Evolutionary conservation across 1,284 basidiomycete genomes (phyloP), one percentile per base, ranked within the genome.

Genomic region (Hypsizygus ulmarius): DNA sequence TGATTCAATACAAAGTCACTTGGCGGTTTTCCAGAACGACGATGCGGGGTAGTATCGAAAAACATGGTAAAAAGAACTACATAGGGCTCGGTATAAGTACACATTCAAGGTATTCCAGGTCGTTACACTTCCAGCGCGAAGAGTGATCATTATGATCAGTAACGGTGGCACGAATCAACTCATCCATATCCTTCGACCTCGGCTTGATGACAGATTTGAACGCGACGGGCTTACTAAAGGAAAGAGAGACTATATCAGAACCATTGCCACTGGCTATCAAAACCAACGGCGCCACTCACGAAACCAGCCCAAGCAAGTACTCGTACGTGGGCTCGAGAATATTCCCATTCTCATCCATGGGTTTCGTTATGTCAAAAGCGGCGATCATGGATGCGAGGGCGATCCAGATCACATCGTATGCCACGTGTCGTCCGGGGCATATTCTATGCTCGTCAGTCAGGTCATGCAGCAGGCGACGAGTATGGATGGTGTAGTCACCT

Each of bases 381-480:
- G 68, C 59, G 10, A 75, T 44, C 1, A 73, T 52, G 2, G 67
- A 70, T 0, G 69, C 70, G 9, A 70, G 50, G 2, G 65, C 61
- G 33, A 74, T 65, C 66, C 68, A 74, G 14, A 73, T 44, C 12
- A 68, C 59, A 1, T 64, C 62, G 29, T 57, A 51, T 0, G 71
- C 72, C 38, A 75, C 59, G 47, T 69, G 61, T 18, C 64, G 55
- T 8, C 72, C 73, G 3, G 72, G 68, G 46, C 73, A 74, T 21
- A 72, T 63, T n/a, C 67, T 64, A 32, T 30, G 12, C 32, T 16
- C 3, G 5, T 3, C 3, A 21, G 21, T n/a, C 21, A 25, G 7
- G 4, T 25, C 21, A 25, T 25, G 3, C 21, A 25, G 21, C 21
- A 7, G 21, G 21, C 21, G 21, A 7, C 21, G 21, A 7, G 21